Evolutionary conservation across 139 green algal genomes (phyloP).

Genomic region (Tetraselmis chui): DNA sequence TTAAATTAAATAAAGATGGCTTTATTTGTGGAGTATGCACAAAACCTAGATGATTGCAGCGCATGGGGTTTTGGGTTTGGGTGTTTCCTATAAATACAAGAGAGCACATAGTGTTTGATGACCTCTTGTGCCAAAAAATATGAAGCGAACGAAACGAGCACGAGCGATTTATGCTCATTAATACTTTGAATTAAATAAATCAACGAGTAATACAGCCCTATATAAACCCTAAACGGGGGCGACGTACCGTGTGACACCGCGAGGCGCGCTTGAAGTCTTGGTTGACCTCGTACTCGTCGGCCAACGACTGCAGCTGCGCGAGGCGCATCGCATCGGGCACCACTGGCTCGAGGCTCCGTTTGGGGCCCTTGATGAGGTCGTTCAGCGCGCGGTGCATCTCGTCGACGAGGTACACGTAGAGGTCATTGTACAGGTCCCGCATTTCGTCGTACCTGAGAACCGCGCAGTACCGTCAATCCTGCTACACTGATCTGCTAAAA

Average conservation of each 20-base stretch:
- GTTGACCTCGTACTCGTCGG: conserved; percentile 25
- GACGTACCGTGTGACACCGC: background rate
- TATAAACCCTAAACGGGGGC: no score
- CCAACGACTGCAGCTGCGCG: conserved; percentile 9
- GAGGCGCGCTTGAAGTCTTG: conserved; percentile 2
- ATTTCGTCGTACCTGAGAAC: background rate
- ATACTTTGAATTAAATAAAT: no score
- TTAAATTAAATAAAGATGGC: no score
- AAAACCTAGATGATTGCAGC: no score
- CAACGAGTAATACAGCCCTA: no score
- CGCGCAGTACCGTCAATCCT: background rate
- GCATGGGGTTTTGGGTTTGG: no score
- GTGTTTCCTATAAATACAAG: no score
- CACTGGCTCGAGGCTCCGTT: background rate
- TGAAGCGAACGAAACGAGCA: no score
- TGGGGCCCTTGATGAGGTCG: conserved; percentile 5
- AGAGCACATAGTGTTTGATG: no score
- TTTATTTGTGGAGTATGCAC: no score
- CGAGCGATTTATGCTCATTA: no score
- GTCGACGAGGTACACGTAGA: conserved; percentile 23
- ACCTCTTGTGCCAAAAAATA: no score
- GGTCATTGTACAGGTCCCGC: conserved; percentile 26
- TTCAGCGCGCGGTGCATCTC: conserved; percentile 27
- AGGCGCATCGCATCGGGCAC: conserved; percentile 3
- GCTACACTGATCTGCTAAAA: background rate